These are phyloP conservation scores for Sporobolomyces pararoseus DNA, from an alignment of 768 basidiomycete genomes.

Conservation along the genomic window DNA sequence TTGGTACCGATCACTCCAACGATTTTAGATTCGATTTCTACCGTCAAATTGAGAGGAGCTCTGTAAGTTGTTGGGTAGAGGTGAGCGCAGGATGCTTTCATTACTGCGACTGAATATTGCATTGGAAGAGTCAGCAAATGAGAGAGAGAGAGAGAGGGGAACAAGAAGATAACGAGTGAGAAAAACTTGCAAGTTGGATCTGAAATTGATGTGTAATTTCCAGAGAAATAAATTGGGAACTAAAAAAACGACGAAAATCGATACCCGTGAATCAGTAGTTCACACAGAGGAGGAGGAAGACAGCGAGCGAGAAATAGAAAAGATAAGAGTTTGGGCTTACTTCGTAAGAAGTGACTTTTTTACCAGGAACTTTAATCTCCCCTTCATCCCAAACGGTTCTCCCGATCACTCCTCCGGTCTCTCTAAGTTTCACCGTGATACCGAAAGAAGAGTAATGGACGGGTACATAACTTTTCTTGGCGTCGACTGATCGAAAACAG, in stretches of 20 bases:
- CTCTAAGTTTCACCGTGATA: conserved; percentile 20
- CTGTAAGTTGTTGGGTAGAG: conserved; percentile 26
- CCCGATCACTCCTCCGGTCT: conserved; percentile 24
- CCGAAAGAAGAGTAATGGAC: conserved; percentile 30
- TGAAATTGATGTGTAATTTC: conserved; percentile 21
- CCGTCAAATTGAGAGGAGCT: conserved; percentile 28
- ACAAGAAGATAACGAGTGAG: not conserved
- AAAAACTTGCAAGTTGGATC: conserved; percentile 17
- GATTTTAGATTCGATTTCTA: conserved; percentile 14
- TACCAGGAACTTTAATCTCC: conserved; percentile 22
- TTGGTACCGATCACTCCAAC: conserved; percentile 17
- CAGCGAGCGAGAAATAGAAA: not conserved
- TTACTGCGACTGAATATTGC: not conserved
- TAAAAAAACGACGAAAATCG: too few relatives aligned
- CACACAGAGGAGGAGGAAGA: too few relatives aligned
- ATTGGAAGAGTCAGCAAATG: not conserved
- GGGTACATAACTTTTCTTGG: conserved; percentile 25
- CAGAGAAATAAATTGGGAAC: conserved; percentile 29
- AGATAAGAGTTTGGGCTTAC: not conserved
- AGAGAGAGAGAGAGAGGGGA: not conserved
- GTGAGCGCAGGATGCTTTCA: conserved; percentile 24
- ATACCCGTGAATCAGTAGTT: too few relatives aligned
- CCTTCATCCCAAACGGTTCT: conserved; percentile 6
- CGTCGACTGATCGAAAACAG: conserved; percentile 23
- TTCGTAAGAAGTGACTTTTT: conserved; percentile 24